These are phyloP conservation scores for Botrytis sinoallii DNA, from an alignment of 2,329 filamentous ascomycete genomes.

Conservation along the genomic window DNA sequence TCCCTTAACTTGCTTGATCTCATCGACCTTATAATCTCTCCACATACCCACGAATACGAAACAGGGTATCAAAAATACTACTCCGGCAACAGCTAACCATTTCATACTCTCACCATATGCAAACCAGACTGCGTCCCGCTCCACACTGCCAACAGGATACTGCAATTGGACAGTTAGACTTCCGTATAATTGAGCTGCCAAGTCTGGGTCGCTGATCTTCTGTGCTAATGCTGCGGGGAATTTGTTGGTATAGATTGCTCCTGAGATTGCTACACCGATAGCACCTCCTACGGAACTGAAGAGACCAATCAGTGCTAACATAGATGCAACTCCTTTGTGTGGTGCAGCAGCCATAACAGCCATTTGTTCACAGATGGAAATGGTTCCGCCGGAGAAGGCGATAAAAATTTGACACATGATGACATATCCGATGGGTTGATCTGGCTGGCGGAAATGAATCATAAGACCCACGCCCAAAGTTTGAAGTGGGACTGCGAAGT, in stretches of 20 bases:
- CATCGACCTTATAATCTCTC: constrained; percentile 48
- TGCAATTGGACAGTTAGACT: constrained; percentile 51
- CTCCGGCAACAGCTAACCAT: constrained; percentile 42
- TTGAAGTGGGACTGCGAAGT: constrained; percentile 27
- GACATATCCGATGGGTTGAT: constrained; percentile 50
- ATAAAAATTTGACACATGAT: constrained; percentile 60
- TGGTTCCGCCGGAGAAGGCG: constrained; percentile 54
- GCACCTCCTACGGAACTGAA: constrained; percentile 59
- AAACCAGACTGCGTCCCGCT: constrained; percentile 54
- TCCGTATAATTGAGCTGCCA: constrained; percentile 44
- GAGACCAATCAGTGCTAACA: constrained; percentile 59
- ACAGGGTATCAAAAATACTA: constrained; percentile 43
- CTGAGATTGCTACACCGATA: constrained; percentile 58
- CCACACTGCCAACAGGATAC: constrained; percentile 50
- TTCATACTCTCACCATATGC: constrained; percentile 56
- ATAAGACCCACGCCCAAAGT: constrained; percentile 55
- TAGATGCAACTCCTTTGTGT: constrained; percentile 60
- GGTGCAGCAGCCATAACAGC: constrained; percentile 56
- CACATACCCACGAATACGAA: constrained; percentile 45
- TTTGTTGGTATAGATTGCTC: constrained; percentile 62
- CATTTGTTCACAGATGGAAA: constrained; percentile 58
- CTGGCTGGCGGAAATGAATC: constrained; percentile 55
- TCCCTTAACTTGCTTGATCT: constrained; percentile 34
- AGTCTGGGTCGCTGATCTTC: constrained; percentile 43
- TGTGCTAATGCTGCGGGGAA: constrained; percentile 41